These are phyloP conservation scores for Daldinia grandis DNA, from an alignment of 495 filamentous ascomycete species.

Conservation along the genomic window DNA sequence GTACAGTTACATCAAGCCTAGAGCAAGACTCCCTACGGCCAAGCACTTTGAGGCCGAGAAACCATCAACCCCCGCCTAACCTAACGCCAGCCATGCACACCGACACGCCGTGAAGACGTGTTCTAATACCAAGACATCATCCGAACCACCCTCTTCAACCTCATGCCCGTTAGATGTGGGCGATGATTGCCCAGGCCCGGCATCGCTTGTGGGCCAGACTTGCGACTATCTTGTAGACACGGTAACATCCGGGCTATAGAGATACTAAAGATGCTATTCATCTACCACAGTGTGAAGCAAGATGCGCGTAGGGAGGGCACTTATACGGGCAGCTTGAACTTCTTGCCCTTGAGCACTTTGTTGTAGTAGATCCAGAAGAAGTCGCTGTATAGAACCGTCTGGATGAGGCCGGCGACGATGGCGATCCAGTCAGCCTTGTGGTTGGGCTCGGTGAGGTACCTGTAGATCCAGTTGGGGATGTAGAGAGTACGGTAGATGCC, in stretches of 20 bases:
- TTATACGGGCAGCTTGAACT: constrained; percentile 86
- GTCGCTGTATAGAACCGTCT: constrained; percentile 95
- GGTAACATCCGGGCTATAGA: background rate
- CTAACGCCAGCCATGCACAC: constrained; percentile 47
- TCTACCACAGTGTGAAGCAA: background rate
- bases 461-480: constrained; percentile 97
- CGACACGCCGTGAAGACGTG: constrained; percentile 38
- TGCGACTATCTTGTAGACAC: constrained; percentile 6
- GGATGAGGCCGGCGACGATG: constrained; percentile 84
- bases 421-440: constrained; percentile 81
- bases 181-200: background rate
- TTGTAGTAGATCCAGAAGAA: constrained; percentile 99
- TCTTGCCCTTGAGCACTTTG: constrained; percentile 88
- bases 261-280: background rate
- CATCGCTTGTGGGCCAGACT: constrained; percentile 9
- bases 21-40: constrained; percentile 21
- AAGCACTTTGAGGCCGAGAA: constrained; percentile 28
- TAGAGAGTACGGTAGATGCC: constrained; percentile 91
- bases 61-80: constrained; percentile 35
- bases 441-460: constrained; percentile 75
- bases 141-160: background rate
- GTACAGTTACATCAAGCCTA: constrained; percentile 40
- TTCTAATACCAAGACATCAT: constrained; percentile 34
- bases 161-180: constrained; percentile 12
- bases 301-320: background rate